Evolutionary conservation across 768 basidiomycete genomes (phyloP), one percentile per base, ranked within the genome.

Genomic region (Boletales sp.): DNA sequence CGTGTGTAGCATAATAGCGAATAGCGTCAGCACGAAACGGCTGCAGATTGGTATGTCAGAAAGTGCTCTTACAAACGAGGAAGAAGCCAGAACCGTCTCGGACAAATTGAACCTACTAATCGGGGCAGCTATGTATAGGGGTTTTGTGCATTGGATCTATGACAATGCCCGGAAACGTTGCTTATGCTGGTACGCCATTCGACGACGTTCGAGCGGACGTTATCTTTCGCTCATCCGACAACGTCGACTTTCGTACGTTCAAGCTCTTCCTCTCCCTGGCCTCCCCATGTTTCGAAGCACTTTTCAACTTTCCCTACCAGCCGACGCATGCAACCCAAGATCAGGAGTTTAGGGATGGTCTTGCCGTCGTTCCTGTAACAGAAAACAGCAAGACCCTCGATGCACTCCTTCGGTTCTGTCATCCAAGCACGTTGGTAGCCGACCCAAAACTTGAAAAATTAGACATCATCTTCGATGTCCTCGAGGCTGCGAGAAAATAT

Each of bases 211-310:
- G 63, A 36, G 52, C 47, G n/a, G 55, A 64, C 21, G 31, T 62
- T 43, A 58, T 64, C 18, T 18, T 66, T 11, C 62, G 56, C 11
- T 60, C 64, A 17, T 55, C 50, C 9, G 65, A 66, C 46, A 50
- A 56, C 5, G 44, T 69, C 21, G 55, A 71, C 37, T 55, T 71
- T 39, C 58, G 50, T 13, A 54, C 68, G 14, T 67, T 70, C 52
- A 68, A 59, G 13, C 48, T 57, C 5, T 62, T 71, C 32, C 65
- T 71, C 14, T 56, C 59, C 19, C 58, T 66, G 18, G 60, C 70
- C 0, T 72, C 70, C 10, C 57, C 66, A 0, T 58, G 69, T 39
- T 74, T 70, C 42, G 52, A 59, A 18, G 55, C 58, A n/a, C 64
- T 73, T 50, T 67, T 71, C 40, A 43, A 54, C 13, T 52, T 68